phyloP scores from a whole-genome alignment of 345 rosid genomes.

The Eucalyptus victrix region DNA sequence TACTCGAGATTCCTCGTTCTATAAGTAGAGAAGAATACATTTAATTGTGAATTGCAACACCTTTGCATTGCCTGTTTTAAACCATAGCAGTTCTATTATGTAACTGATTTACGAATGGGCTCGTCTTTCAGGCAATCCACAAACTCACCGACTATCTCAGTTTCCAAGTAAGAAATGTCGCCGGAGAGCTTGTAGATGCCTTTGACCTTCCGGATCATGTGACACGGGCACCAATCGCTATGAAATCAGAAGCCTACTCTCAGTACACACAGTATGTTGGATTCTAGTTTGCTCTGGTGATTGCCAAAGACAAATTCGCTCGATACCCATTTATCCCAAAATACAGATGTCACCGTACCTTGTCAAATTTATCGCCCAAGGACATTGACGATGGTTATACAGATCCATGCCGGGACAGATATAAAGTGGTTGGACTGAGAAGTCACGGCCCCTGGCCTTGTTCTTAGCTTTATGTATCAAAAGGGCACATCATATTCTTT shows the following conservation, averaged over 20 bases:
- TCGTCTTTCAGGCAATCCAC: slow-evolving; percentile 64
- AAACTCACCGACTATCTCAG: slow-evolving; percentile 74
- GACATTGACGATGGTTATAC: background rate
- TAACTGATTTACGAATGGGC: background rate
- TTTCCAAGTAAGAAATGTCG: slow-evolving; percentile 80
- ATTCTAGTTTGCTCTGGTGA: slow-evolving; percentile 17
- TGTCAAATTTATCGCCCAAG: background rate
- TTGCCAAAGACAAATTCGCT: background rate
- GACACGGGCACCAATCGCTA: slow-evolving; percentile 92
- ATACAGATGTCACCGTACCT: background rate
- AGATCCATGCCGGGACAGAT: background rate
- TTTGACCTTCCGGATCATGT: slow-evolving; percentile 74
- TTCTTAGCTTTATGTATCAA: background rate
- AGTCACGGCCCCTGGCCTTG: background rate
- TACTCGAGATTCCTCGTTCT: background rate
- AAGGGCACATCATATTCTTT: background rate
- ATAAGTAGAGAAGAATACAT: background rate
- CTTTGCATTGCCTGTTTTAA: background rate
- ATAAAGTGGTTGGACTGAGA: background rate
- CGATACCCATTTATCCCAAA: background rate
- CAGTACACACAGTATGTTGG: slow-evolving; percentile 83
- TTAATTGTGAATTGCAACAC: background rate
- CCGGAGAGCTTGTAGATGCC: slow-evolving; percentile 73
- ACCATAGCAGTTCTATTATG: background rate
- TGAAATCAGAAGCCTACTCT: slow-evolving; percentile 85